Base-by-base conservation (phyloP, 2,329 filamentous ascomycete genomes). In the Nothophaeocryptopus gaeumannii region DNA sequence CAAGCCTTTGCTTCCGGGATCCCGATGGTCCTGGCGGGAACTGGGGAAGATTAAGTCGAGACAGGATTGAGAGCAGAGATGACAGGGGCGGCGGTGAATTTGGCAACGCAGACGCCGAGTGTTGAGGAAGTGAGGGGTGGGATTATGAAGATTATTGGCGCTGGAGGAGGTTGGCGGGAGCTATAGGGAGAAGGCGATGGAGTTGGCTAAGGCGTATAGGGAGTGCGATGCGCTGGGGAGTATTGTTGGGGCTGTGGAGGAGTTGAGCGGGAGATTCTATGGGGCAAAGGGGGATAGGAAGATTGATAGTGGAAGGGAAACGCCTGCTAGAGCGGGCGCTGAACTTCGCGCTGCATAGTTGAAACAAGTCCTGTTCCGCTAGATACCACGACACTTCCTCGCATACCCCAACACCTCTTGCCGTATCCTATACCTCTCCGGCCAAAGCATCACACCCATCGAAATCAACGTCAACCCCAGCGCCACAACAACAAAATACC, bases 1-100 rank as follows among this genome's bases (percentile, higher is more conserved):
- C 74, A 78, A 47, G 70, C 69, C 2, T 60, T 78, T 2, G 65
- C 69, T 29, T 70, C 74, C 47, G 74, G 74, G 0, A 71, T 77
- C 14, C 76, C 76, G 1, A 69, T 78, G 59, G 71, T 79, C 2
- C 60, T 78, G 16, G 70, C 73, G 0, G 76, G 76, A 1, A 59
- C 63, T 13, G 67, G 58, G 1, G 67, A 70, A 48, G 58, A 66
- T 67, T 30, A 74, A 71, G 62, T 66, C 2, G 72, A 76, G 54
- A 69, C 73, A 10, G 66, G 67, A 2, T 63, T 67, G 38, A 66
- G 75, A 1, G 71, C 69, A 2, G 71, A 74, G 50, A 72, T 65
- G 59, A 67, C 71, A 1, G 76, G 75, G 8, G 62, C 77, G 5
- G 76, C 72, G 0, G 64, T 76, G 34, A 76, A 78, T 55, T 61